A percentile compares a stretch with the other conserved stretches of the same genome.
phyloP scores from a whole-genome alignment of 176 grass and related monocot genomes.

The Rhipidocladum racemiflorum region DNA sequence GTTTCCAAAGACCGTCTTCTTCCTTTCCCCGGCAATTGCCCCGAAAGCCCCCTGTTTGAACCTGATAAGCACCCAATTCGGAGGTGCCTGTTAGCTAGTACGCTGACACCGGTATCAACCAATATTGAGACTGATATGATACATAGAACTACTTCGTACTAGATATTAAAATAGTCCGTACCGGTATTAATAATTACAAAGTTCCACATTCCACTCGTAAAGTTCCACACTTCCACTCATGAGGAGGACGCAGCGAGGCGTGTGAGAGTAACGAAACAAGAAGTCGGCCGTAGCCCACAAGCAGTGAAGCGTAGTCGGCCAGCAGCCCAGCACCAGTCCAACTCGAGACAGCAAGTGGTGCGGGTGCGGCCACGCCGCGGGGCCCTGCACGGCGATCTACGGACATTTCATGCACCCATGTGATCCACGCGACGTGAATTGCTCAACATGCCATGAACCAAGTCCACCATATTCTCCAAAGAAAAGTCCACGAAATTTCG shows the following conservation, averaged over 20 bases:
- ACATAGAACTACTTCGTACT: too few relatives aligned
- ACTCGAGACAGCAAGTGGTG: neutral
- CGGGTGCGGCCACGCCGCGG: too few relatives aligned
- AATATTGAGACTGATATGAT: too few relatives aligned
- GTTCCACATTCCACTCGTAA: too few relatives aligned
- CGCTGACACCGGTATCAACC: too few relatives aligned
- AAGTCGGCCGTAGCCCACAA: neutral
- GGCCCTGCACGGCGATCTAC: neutral
- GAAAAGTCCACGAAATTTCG: neutral
- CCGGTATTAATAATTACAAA: too few relatives aligned
- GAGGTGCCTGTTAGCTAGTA: too few relatives aligned
- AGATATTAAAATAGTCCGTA: too few relatives aligned
- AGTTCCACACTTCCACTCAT: neutral
- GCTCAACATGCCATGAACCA: conserved; percentile 6
- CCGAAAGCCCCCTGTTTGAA: too few relatives aligned
- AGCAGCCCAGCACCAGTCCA: neutral
- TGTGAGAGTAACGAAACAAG: neutral
- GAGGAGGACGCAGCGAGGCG: neutral
- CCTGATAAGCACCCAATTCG: too few relatives aligned
- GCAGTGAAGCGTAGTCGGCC: neutral
- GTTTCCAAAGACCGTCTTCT: too few relatives aligned
- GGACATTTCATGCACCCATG: neutral
- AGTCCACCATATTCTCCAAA: neutral
- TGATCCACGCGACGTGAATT: neutral
- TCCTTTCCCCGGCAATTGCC: too few relatives aligned